Evolutionary conservation across 257 asterid genomes (phyloP).

Genomic region (Lithospermum erythrorhizon): DNA sequence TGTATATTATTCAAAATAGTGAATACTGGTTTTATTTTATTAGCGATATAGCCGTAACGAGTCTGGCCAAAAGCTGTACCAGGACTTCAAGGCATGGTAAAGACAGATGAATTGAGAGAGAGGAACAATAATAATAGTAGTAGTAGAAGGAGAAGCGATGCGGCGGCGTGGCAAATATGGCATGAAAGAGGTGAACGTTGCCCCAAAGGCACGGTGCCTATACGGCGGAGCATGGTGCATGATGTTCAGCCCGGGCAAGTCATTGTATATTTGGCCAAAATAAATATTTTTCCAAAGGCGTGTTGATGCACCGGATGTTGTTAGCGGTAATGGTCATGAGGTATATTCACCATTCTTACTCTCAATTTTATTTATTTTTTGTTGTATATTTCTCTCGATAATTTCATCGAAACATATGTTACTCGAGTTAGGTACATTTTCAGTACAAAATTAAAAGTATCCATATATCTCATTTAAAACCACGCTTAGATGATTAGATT

Average conservation of each 20-base stretch:
- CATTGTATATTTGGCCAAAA: slow-evolving; percentile 70
- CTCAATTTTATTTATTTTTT: too few relatives aligned
- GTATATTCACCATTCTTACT: too few relatives aligned
- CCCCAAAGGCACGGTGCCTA: slow-evolving; percentile 78
- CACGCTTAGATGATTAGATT: too few relatives aligned
- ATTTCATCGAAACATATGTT: too few relatives aligned
- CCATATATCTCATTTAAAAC: too few relatives aligned
- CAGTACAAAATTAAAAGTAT: too few relatives aligned
- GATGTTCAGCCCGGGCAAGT: slow-evolving; percentile 83
- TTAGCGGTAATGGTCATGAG: slow-evolving; percentile 88
- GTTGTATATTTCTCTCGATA: too few relatives aligned
- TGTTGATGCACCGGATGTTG: slow-evolving; percentile 67
- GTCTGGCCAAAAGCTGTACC: too few relatives aligned
- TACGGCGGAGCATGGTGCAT: slow-evolving; percentile 51
- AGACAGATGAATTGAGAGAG: slow-evolving; percentile 20
- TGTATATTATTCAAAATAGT: too few relatives aligned
- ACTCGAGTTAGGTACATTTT: too few relatives aligned
- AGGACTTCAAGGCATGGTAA: slow-evolving; percentile 24
- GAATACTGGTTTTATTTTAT: too few relatives aligned
- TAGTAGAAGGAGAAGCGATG: slow-evolving; percentile 10
- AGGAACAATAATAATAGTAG: slow-evolving; percentile 3
- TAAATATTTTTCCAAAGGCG: slow-evolving; percentile 8
- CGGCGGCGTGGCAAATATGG: slow-evolving; percentile 58
- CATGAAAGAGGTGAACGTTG: slow-evolving; percentile 57
- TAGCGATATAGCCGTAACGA: too few relatives aligned